Percentiles rank a stretch among this genome's conserved stretches.
These are phyloP conservation scores for Dissophora globulifera DNA, from an alignment of 192 early-diverging fungal species.

Conservation along the genomic window DNA sequence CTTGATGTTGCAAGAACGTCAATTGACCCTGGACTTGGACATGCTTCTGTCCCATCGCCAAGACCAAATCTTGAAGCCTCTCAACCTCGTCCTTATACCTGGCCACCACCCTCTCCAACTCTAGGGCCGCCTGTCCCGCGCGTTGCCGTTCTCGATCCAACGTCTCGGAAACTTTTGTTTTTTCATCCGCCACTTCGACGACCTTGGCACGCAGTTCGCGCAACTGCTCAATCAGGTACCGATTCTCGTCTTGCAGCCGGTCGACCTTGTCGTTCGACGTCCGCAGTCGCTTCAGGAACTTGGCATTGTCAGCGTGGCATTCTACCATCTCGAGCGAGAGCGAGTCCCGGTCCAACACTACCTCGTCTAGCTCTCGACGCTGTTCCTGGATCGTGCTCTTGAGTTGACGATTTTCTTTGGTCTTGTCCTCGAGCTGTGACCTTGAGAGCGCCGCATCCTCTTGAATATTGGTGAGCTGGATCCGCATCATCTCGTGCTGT, in stretches of 20 bases:
- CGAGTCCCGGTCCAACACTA: slow-evolving; percentile 30
- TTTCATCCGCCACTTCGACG: slow-evolving; percentile 7
- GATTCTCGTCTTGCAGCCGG: slow-evolving; percentile 35
- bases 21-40: slow-evolving; percentile 25
- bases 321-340: slow-evolving; percentile 37
- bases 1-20: slow-evolving; percentile 15
- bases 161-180: not conserved
- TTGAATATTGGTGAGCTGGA: slow-evolving; percentile 20
- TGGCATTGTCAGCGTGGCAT: slow-evolving; percentile 33
- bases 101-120: slow-evolving; percentile 19
- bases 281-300: slow-evolving; percentile 27
- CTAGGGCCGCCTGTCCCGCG: slow-evolving; percentile 12
- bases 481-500: slow-evolving; percentile 30
- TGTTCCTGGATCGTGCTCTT: slow-evolving; percentile 11
- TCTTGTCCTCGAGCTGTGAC: not conserved
- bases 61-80: slow-evolving; percentile 29
- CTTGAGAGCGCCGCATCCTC: slow-evolving; percentile 1
- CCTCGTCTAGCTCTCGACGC: slow-evolving; percentile 25
- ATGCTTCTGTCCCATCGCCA: slow-evolving; percentile 38
- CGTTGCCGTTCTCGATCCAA: slow-evolving; percentile 23
- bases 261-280: slow-evolving; percentile 20
- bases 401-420: slow-evolving; percentile 2
- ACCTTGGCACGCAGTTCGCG: slow-evolving; percentile 20
- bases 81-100: slow-evolving; percentile 30
- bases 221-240: slow-evolving; percentile 38